phyloP scores from a whole-genome alignment of 2,329 filamentous ascomycete genomes.

The Alternaria sp. region DNA sequence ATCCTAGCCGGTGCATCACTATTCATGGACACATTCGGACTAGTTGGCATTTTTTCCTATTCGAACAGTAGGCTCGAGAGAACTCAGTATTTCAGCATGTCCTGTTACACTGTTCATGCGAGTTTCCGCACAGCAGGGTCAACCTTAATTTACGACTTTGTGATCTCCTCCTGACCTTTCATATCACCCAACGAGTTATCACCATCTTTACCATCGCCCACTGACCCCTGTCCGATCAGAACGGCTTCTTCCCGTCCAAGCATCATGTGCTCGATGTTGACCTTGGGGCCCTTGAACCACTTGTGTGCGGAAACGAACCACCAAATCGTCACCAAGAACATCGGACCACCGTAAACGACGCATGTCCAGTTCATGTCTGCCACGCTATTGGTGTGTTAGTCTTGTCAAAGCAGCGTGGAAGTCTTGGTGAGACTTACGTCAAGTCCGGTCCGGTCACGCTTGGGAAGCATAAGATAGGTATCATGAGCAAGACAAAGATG shows the following conservation, averaged over 20 bases:
- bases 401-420: background rate
- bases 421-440: slow-evolving; percentile 42
- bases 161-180: background rate
- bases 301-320: slow-evolving; percentile 68
- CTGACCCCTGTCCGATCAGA: slow-evolving; percentile 42
- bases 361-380: slow-evolving; percentile 72
- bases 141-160: background rate
- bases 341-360: slow-evolving; percentile 69
- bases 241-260: slow-evolving; percentile 48
- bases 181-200: slow-evolving; percentile 8
- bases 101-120: background rate
- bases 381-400: slow-evolving; percentile 39
- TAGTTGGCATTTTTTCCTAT: background rate
- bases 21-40: background rate
- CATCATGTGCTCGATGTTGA: slow-evolving; percentile 67
- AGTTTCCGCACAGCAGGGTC: no score
- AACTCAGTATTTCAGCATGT: background rate
- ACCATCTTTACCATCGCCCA: slow-evolving; percentile 9
- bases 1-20: background rate
- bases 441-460: slow-evolving; percentile 62
- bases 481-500: slow-evolving; percentile 68
- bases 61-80: background rate
- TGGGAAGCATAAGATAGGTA: slow-evolving; percentile 72
- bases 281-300: slow-evolving; percentile 74
- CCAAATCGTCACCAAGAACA: slow-evolving; percentile 66